phyloP scores from a whole-genome alignment of 305 asterid species.

The Striga hermonthica region DNA sequence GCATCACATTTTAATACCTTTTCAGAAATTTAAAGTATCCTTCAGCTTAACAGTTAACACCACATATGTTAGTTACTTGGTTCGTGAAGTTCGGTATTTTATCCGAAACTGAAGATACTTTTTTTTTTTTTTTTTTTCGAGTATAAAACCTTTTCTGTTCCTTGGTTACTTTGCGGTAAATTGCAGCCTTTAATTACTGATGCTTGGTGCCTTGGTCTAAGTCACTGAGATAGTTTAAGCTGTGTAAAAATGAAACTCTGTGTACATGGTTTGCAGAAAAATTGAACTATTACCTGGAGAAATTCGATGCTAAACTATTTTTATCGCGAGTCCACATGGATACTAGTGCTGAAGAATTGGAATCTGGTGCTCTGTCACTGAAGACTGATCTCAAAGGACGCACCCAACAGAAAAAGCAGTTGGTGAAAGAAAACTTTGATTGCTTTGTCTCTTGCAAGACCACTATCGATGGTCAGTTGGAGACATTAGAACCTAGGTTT shows the following conservation, averaged over 20 bases:
- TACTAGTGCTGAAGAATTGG: conserved; percentile 85
- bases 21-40: conserved; percentile 4
- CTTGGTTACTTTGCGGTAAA: conserved; percentile 14
- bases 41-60: background rate
- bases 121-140: conserved; percentile 11
- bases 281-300: conserved; percentile 84
- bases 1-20: conserved; percentile 10
- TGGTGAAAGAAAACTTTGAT: conserved; percentile 99
- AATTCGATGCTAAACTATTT: conserved; percentile 80
- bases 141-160: conserved; percentile 21
- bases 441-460: conserved; percentile 99
- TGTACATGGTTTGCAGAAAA: conserved; percentile 63
- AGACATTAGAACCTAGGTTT: conserved; percentile 7
- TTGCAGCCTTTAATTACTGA: conserved; percentile 22
- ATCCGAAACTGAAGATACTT: conserved; percentile 7
- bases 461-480: conserved; percentile 88
- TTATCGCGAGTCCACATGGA: conserved; percentile 86
- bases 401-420: conserved; percentile 90
- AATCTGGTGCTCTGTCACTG: conserved; percentile 84
- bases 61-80: too few species aligned
- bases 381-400: conserved; percentile 91
- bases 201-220: conserved; percentile 22
- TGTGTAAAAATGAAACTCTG: conserved; percentile 25
- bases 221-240: conserved; percentile 27
- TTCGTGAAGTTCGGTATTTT: background rate